Base-by-base conservation (phyloP, 192 early-diverging fungal genomes). In the Linnemannia elongata region DNA sequence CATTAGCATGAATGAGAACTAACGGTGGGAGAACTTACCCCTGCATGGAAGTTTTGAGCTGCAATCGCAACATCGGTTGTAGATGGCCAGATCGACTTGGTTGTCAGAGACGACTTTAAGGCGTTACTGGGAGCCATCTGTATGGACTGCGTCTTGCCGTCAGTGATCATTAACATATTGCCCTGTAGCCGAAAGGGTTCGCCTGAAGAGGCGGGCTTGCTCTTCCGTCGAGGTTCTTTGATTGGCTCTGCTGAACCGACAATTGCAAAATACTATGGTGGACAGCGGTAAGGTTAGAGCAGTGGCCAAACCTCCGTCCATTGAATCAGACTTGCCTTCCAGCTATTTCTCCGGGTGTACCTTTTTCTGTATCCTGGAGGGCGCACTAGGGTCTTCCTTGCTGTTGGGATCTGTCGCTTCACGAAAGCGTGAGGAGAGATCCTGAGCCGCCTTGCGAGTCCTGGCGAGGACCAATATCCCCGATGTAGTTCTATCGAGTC, bases 361-460 rank as follows among this genome's bases (percentile, higher is more conserved):
- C 82, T 78, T 83, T 35, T 83, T 83, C 15, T 55, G 75, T 42
- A 82, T 54, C 49, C 18, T 33, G 22, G 74, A 47, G 33, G 42
- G 27, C 20, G 8, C 52, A n/a, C 7, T 60, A 3, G 36, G 4
- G 49, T 6, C 7, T 15, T 33, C 38, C 30, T 9, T 13, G 27
- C 68, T 70, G 41, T 4, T 27, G 2, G 27, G 0, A 24, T 13
- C 72, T 20, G 66, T 33, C 6, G 76, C 82, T 13, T 75, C 66
- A 47, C 72, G 82, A 45, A 84, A 84, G 2, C 82, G 76, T 15
- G 10, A 22, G 13, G 77, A 8, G 33, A 84, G 68, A 36, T 84
- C 82, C 68, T 84, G 82, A 15, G 82, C 82, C 6, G 77, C 77
- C 45, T 79, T 84, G 2, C 82, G 72, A 60, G 82, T 84, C 60